phyloP scores from a whole-genome alignment of 495 filamentous ascomycete genomes.

The Podospora pseudocomata region DNA sequence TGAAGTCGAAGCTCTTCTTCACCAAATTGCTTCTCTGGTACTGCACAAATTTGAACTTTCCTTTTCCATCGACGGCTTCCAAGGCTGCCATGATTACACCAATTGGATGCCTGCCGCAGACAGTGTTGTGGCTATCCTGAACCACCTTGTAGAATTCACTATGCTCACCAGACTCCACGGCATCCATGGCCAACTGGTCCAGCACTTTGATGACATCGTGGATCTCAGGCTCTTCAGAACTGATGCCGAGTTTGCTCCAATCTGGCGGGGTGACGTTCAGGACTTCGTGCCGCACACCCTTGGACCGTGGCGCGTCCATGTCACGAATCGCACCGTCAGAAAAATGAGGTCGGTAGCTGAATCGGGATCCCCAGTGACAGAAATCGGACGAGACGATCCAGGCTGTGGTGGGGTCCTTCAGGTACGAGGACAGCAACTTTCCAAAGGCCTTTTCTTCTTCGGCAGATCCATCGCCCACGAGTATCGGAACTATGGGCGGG shows the following conservation, averaged over 20 bases:
- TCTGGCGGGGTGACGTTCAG: conserved; percentile 41
- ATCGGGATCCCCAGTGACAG: conserved; percentile 90
- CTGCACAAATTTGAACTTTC: conserved; percentile 76
- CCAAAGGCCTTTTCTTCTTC: conserved; percentile 68
- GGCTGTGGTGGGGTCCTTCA: conserved; percentile 69
- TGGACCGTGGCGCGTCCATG: conserved; percentile 42
- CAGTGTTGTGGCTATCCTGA: conserved; percentile 76
- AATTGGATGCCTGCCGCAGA: conserved; percentile 94
- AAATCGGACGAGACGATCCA: conserved; percentile 94
- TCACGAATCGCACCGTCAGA: conserved; percentile 23
- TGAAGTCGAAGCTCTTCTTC: conserved; percentile 68
- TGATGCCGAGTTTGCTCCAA: conserved; percentile 31
- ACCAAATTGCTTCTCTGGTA: conserved; percentile 88
- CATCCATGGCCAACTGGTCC: conserved; percentile 77
- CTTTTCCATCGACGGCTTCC: conserved; percentile 41
- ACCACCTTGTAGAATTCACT: conserved; percentile 64
- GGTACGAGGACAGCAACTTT: conserved; percentile 68
- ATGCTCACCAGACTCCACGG: conserved; percentile 71
- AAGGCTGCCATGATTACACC: conserved; percentile 88
- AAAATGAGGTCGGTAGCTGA: conserved; percentile 60
- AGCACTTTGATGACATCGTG: conserved; percentile 82
- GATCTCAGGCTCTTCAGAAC: conserved; percentile 52
- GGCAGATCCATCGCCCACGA: conserved; percentile 73
- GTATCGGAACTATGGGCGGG: conserved; percentile 77
- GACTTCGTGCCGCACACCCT: conserved; percentile 54